Base-by-base conservation (phyloP, 768 basidiomycete species). In the Phanerodontia chrysosporium region DNA sequence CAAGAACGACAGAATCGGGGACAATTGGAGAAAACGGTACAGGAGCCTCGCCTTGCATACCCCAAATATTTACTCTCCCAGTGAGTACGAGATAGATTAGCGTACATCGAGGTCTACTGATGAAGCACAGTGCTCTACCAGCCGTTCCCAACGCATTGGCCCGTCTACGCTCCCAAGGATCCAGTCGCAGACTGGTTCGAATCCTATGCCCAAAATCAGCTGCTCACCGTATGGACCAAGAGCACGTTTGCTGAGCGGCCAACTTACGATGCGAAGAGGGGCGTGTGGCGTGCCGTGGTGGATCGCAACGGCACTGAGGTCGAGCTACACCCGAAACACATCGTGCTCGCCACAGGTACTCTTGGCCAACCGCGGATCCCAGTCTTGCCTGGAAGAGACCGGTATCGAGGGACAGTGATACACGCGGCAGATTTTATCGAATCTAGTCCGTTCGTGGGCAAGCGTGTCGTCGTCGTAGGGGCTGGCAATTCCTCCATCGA, bases 21-120 rank as follows among this genome's bases (percentile, higher is more conserved):
- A 79, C 60, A 70, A 64, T 12, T 80, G 79, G 79, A 49, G 78
- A n/a, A 68, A 72, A 27, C 71, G 79, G 3, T 80, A 81, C 63
- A 74, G 75, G 2, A 72, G 74, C 0, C 65, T 82, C 28, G 66
- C 65, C 5, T 64, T 81, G 22, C 80, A 81, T 55, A 77, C 75
- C 25, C 66, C 59, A 44, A 60, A 57, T 49, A 65, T 61, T 25
- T 64, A 73, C 54, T 64, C 66, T 42, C 57, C 45, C 28, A 25
- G 64, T 60, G 54, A 56, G 68, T 56, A 16, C 56, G 67, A 54
- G 32, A 21, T 51, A 2, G 49, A 8, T n/a, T 49, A 4, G 4
- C 12, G n/a, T 18, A 39, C n/a, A 10, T 18, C 7, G 18, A n/a
- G n/a, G n/a, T n/a, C n/a, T n/a, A 5, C 29, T 39, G 10, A 24